Base-by-base conservation (phyloP, 805 yeast species). In the Danielia oregonensis region DNA sequence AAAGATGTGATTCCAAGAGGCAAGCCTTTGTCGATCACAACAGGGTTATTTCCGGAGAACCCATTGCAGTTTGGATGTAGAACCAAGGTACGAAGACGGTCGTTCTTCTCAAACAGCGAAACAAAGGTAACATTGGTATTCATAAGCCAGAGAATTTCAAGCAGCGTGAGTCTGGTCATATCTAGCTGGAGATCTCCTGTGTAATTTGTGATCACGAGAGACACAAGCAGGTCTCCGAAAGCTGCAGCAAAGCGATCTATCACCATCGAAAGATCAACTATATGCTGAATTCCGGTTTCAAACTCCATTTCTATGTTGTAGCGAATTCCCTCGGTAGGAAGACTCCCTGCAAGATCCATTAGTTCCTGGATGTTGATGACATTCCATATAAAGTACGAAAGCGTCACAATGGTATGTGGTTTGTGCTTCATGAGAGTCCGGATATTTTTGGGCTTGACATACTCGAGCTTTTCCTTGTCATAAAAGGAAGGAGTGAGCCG, bases 291-390 rank as follows among this genome's bases (percentile, higher is more conserved):
- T 5, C 37, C 53, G 7, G 48, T 43, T 26, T 51, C 52, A 25
- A 51, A 49, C 35, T 49, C 55, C n/a, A 52, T 11, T 25, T 52
- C 57, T 5, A 52, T 19, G 35, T 49, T 48, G 26, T 17, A 34
- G 16, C 21, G 24, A 10, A 29, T 16, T 13, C 17, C 24, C 30
- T 16, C 16, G 8, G 12, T 26, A 6, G 29, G 29, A 13, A 17
- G 34, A 16, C 4, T 24, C 31, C 6, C 10, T 1, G 41, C 17
- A 9, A 42, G 11, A 11, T 24, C 27, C 11, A 40, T 16, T 19
- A 43, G 37, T 6, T 45, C 46, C 11, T 21, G 25, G 6, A 50
- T 24, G 29, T 50, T 48, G 8, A 28, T 17, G 7, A 49, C 14
- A 24, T 40, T 42, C 50, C 48, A 43, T 6, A 50, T 25, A 31